Base-by-base conservation (phyloP, 78 protist species). In the Carpediemonas membranifera region DNA sequence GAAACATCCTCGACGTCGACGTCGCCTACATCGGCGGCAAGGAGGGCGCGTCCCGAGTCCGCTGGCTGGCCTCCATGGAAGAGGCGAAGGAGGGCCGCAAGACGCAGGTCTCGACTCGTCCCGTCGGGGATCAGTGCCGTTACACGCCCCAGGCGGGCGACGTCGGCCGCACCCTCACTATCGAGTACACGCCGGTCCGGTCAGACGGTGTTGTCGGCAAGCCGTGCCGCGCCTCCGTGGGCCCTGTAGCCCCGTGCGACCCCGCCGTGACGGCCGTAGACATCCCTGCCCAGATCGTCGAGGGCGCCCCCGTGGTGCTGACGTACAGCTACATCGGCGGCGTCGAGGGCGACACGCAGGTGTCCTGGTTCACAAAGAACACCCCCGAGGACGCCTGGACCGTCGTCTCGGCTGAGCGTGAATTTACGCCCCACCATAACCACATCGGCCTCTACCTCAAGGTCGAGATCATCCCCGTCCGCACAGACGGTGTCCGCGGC, bases 171-270 rank as follows among this genome's bases (percentile, higher is more conserved):
- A 1, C 14, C 54, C 36, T 66, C 7, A 43, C 24, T 1, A 18
- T 66, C 34, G 24, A 15, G 24, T 66, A 47, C 57, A 66, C 71
- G 14, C 71, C 71, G 24, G 57, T 66, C 18, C 34, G 51, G 37
- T 34, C 30, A 16, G 57, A 66, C 25, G 71, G 71, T 3, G 57
- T 66, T 2, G 57, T 25, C 36, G 71, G 71, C 28, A 3, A 35
- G 36, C n/a, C n/a, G n/a, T n/a, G n/a, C n/a, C 56, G 51, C 41
- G 71, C 43, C 35, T 25, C n/a, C 27, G 34, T 54, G 16, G 35
- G 43, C 2, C 71, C 27, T n/a, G 56, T 66, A 15, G 71, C 57
- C 9, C 57, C 71, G 15, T 43, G 71, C 43, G 36, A 16, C n/a
- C 71, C 71, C n/a, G 30, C 7, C 7, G 30, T 39, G 36, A 1